Percentiles rank a stretch among this genome's conserved stretches.
Conservation (phyloP, 352 stramenopile genomes). For the Phytopythium vexans region DNA sequence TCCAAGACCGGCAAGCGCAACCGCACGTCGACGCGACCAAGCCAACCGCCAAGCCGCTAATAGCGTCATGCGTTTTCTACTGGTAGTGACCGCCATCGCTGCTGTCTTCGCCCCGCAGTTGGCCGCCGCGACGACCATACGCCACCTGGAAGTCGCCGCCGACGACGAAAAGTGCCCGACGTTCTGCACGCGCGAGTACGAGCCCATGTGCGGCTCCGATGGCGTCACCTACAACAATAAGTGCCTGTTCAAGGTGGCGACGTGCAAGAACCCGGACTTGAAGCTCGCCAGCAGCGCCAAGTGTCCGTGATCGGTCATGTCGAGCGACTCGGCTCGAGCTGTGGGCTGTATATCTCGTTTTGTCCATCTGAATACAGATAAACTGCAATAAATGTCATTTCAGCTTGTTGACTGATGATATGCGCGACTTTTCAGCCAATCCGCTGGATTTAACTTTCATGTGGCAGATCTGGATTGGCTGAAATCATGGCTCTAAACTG, state of each 20-base stretch:
- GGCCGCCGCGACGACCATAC: background rate
- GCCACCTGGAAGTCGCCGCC: background rate
- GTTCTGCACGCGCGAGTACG: slow-evolving; percentile 11
- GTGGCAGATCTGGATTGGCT: background rate
- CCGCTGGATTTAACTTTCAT: background rate
- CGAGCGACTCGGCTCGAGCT: background rate
- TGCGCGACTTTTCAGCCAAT: background rate
- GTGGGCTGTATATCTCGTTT: too few relatives aligned
- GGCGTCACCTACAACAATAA: slow-evolving; percentile 12
- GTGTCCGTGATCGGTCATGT: background rate
- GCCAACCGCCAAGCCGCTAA: too few relatives aligned
- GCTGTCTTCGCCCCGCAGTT: too few relatives aligned
- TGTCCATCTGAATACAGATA: background rate
- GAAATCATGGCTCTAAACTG: too few relatives aligned
- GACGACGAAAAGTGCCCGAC: background rate
- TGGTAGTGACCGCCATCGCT: too few relatives aligned
- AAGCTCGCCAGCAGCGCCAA: background rate
- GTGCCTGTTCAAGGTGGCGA: slow-evolving; percentile 8
- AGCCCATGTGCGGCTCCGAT: slow-evolving; percentile 11
- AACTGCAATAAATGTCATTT: background rate
- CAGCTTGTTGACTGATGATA: background rate
- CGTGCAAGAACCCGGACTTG: slow-evolving; percentile 2
- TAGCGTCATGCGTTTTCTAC: too few relatives aligned
- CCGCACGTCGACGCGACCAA: too few relatives aligned
- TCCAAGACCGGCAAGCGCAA: too few relatives aligned